Base-by-base conservation (phyloP, 805 yeast species). In the Metschnikowia arizonensis region DNA sequence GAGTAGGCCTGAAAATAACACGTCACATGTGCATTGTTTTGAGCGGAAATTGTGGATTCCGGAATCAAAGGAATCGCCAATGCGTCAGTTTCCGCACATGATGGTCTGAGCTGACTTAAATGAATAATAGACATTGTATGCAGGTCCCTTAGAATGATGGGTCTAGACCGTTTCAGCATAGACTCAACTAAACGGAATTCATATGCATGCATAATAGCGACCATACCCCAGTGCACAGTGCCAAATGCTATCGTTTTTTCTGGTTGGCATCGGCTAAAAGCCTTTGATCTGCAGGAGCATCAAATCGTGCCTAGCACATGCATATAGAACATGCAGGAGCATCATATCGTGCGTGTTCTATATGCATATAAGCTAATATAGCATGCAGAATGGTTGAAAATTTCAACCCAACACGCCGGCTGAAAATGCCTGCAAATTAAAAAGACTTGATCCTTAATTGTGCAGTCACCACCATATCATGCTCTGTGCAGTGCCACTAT, bases 141-240 rank as follows among this genome's bases (percentile, higher is more conserved):
- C 40, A 36, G 40, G 11, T n/a, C 25, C 18, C 12, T 17, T 26
- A 18, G n/a, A 2, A 12, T 14, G 18, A 17, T 26, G 33, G 40
- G 40, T 37, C 40, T 37, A 37, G 40, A 26, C 40, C 40, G 14
- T 37, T 29, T 37, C 25, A 5, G 15, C 33, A 23, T 33, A 11
- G 15, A n/a, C 18, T 19, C n/a, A 18, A 26, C 40, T 18, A 37
- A 17, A 18, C 25, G 18, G 31, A 17, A 36, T 25, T 31, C 11
- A 25, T 32, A 36, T 25, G 40, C 12, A 11, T 36, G 40, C 30
- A 12, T 35, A 29, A 23, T 15, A 14, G n/a, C 11, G 24, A 11
- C 3, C 38, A 15, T 25, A n/a, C 29, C 5, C 12, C 3, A 15
- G 4, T 17, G 23, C 25, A 21, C 34, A 32, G 34, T 8, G 14